Evolutionary conservation across 495 filamentous ascomycete species (phyloP), one percentile per base, ranked within the genome.

Genomic region (Neurospora sp.): DNA sequence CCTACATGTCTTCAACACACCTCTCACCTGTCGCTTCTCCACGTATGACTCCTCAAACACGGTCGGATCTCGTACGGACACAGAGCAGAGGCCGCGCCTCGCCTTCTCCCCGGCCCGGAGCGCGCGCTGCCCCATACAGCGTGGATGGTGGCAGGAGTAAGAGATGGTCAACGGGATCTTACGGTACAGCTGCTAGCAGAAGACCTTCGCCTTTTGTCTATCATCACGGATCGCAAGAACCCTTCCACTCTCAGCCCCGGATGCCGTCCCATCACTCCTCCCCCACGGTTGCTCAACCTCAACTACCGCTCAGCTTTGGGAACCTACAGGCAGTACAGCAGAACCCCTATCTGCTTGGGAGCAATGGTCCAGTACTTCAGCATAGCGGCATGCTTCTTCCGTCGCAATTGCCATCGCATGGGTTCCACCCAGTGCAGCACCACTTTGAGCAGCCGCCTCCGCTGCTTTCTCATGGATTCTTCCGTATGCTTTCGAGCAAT

Each of bases 81-180:
- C 84, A 88, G 74, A 87, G 88, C 79, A 79, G 90, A 40, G 89
- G 89, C 7, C 80, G 84, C n/a, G 88, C 89, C 1, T 92, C 90
- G 59, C 89, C 91, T 69, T 91, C 90, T 39, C 88, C 90, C 72
- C 86, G 90, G 71, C 87, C 87, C 69, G 87, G 84, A 66, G 84
- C 90, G 80, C 87, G 91, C 74, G 84, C 89, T 40, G 88, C 86
- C 37, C 90, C 90, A 23, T 92, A 93, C 77, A 87, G 81, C 27
- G 84, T 90, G 72, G 89, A 90, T 40, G 83, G 82, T 46, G 84
- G 84, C 48, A 84, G 89, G 72, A 90, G 86, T 77, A 92, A 92
- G 83, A 83, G 90, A 74, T 92, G 90, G 90, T 92, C 90, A 31
- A 92, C 90, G 14, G 90, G 89, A 27, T 91, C 88, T 20, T 90